Conservation (phyloP, 1,284 basidiomycete genomes). For the Polyporus tsugae region DNA sequence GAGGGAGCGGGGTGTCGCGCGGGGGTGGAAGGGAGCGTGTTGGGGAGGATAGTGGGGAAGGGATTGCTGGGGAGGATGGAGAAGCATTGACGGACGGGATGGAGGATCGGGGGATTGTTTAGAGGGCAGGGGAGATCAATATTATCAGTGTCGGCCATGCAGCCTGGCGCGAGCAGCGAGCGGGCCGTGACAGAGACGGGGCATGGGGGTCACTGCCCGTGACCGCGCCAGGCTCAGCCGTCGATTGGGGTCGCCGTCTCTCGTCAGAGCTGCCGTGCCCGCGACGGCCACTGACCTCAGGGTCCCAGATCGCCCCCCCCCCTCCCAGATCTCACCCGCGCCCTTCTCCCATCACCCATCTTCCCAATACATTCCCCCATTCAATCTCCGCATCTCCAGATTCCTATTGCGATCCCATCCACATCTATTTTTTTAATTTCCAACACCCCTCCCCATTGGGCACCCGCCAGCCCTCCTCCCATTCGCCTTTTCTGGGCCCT, state of each 20-base stretch:
- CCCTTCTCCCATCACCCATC: constrained; percentile 25
- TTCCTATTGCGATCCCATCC: constrained; percentile 23
- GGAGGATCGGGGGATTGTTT: constrained; percentile 25
- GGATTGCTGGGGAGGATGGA: constrained; percentile 31
- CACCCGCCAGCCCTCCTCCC: constrained; percentile 12
- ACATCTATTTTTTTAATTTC: constrained; percentile 28
- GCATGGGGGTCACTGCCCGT: constrained; percentile 9
- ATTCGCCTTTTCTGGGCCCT: constrained; percentile 20
- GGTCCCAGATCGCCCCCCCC: constrained; percentile 31
- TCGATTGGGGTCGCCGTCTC: constrained; percentile 5
- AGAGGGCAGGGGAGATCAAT: constrained; percentile 19
- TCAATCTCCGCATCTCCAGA: constrained; percentile 32
- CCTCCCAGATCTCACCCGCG: constrained; percentile 27
- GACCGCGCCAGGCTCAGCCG: neutral
- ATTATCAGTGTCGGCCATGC: constrained; percentile 21
- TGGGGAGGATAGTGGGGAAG: constrained; percentile 27
- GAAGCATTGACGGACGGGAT: constrained; percentile 33
- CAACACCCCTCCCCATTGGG: constrained; percentile 28
- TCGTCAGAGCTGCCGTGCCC: constrained; percentile 11
- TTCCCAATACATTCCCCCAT: constrained; percentile 30
- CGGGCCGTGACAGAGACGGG: neutral
- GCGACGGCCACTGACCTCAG: constrained; percentile 22
- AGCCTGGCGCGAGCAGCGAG: constrained; percentile 9
- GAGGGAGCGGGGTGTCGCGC: constrained; percentile 29
- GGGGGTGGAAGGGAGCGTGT: constrained; percentile 21